Conservation (phyloP, 2,329 filamentous ascomycete genomes). For the Diaporthe longicolla region DNA sequence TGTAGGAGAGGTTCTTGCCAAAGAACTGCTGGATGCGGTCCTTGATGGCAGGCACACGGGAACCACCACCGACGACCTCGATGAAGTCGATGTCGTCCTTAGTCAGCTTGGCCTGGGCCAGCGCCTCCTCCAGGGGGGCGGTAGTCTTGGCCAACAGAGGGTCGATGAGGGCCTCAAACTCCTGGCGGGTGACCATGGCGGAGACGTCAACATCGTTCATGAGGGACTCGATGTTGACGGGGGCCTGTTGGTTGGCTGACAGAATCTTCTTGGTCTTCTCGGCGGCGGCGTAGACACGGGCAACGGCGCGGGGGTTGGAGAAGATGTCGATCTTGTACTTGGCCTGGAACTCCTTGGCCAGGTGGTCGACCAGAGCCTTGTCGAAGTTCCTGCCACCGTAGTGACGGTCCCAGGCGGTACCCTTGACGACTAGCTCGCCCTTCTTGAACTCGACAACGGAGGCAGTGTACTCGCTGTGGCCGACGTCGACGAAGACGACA, state of each 20-base stretch:
- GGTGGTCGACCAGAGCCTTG: slow-evolving; percentile 93
- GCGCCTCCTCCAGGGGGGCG: slow-evolving; percentile 86
- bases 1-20: slow-evolving; percentile 92
- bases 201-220: slow-evolving; percentile 98
- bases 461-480: slow-evolving; percentile 97
- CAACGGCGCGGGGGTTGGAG: slow-evolving; percentile 88
- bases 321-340: slow-evolving; percentile 98
- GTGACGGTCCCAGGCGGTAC: slow-evolving; percentile 93
- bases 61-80: slow-evolving; percentile 95
- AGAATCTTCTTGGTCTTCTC: slow-evolving; percentile 99
- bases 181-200: slow-evolving; percentile 90
- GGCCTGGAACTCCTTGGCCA: slow-evolving; percentile 95
- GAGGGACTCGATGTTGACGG: slow-evolving; percentile 96
- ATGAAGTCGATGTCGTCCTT: slow-evolving; percentile 93
- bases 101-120: slow-evolving; percentile 92
- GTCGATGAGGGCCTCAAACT: slow-evolving; percentile 91
- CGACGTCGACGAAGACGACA: slow-evolving; percentile 93
- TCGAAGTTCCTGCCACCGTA: slow-evolving; percentile 98
- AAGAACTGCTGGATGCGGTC: slow-evolving; percentile 92
- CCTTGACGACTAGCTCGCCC: slow-evolving; percentile 94
- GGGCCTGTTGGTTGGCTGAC: slow-evolving; percentile 92
- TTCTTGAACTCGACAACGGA: slow-evolving; percentile 95
- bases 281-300: slow-evolving; percentile 87
- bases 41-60: slow-evolving; percentile 94
- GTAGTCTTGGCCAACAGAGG: slow-evolving; percentile 83